Percentiles rank a stretch among this genome's conserved stretches.
These are phyloP conservation scores for Neopestalotiopsis clavispora DNA, from an alignment of 2,329 filamentous ascomycete genomes.

Conservation along the genomic window DNA sequence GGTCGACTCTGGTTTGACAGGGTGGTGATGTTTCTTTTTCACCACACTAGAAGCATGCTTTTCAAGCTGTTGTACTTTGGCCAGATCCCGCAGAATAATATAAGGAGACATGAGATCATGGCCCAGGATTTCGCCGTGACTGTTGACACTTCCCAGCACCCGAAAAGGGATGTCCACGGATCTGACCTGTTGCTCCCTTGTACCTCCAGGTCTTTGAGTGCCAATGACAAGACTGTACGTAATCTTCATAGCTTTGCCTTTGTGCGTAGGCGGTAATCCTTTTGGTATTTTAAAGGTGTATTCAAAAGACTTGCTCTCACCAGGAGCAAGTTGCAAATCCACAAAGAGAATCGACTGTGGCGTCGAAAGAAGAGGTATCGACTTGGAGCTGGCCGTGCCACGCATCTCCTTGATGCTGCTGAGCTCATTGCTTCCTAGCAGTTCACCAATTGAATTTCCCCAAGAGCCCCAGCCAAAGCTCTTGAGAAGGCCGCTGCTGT, in stretches of 20 bases:
- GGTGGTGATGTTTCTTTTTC: constrained; percentile 31
- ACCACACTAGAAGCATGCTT: constrained; percentile 30
- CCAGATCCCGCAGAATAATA: constrained; percentile 84
- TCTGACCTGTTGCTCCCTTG: constrained; percentile 80
- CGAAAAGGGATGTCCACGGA: constrained; percentile 94
- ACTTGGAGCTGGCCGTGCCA: constrained; percentile 81
- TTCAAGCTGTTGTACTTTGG: constrained; percentile 64
- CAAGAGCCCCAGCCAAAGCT: constrained; percentile 88
- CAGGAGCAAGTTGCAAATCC: constrained; percentile 83
- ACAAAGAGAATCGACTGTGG: constrained; percentile 97
- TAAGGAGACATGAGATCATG: constrained; percentile 96
- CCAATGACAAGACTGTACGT: constrained; percentile 90
- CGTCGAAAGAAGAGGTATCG: constrained; percentile 89
- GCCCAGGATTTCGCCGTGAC: constrained; percentile 83
- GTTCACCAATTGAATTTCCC: constrained; percentile 83
- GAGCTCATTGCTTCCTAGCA: constrained; percentile 85
- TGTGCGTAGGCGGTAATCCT: constrained; percentile 88
- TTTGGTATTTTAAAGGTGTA: constrained; percentile 86
- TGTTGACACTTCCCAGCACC: constrained; percentile 90
- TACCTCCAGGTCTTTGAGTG: constrained; percentile 82
- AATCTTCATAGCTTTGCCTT: constrained; percentile 92
- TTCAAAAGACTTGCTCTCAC: constrained; percentile 85
- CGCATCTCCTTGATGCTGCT: constrained; percentile 97
- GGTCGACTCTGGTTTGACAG: constrained; percentile 40
- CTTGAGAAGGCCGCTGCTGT: constrained; percentile 80